Base-by-base conservation (phyloP, 257 asterid species). In the Rauvolfia tetraphylla region DNA sequence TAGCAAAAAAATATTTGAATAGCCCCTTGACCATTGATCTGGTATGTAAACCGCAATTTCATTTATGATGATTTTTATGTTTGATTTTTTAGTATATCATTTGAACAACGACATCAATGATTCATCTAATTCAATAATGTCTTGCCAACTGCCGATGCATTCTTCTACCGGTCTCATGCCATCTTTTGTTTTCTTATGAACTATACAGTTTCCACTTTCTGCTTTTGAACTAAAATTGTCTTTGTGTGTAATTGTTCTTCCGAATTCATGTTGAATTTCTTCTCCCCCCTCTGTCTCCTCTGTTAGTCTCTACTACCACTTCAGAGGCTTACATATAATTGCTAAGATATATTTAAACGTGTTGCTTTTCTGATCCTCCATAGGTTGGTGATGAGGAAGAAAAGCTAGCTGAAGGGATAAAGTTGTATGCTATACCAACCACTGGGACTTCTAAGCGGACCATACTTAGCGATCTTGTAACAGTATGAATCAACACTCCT, bases 21-120 rank as follows among this genome's bases (percentile, higher is more conserved):
- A 89, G 91, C 78, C 97, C 99, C 41, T 80, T 91, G 81, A 93
- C 97, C 74, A 89, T 95, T 82, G 99, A 95, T 83, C 82, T 95
- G 85, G 99, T 91, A 83, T 83, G 84, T 79, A n/a, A n/a, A 68
- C 41, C 46, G 13, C 14, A n/a, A 70, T 70, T 79, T 67, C 71
- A 25, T 69, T 67, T 51, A 57, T 23, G 17, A 5, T 34, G 22
- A 58, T 61, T 41, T 67, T 34, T 75, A 49, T 71, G 57, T 7
- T 73, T 13, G 54, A 12, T 67, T 46, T n/a, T 63, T 48, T 75
- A 14, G 63, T 29, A n/a, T 41, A 42, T 62, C 34, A 31, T 22
- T 29, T 49, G 12, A 25, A 5, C 29, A 59, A 7, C 15, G 4
- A 12, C 48, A 41, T 44, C 3, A 20, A 23, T 22, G 44, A 13